These are phyloP conservation scores for Colletotrichum sp. DNA, from an alignment of 2,329 filamentous ascomycete species.

Conservation along the genomic window DNA sequence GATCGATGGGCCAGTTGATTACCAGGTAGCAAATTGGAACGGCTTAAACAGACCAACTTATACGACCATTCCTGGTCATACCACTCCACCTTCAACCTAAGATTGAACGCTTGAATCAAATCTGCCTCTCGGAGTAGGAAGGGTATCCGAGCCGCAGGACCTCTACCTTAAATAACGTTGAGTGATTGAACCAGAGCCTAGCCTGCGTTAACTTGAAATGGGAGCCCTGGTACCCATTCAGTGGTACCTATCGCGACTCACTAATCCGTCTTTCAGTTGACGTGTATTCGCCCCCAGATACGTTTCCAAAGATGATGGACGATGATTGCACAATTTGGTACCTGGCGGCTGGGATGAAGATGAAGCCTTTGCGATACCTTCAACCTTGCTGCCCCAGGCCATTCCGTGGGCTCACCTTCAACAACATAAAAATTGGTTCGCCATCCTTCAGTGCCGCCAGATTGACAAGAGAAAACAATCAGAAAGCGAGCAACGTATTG, in stretches of 20 bases:
- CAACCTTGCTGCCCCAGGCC: neutral
- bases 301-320: neutral
- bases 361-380: neutral
- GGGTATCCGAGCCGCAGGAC: no score
- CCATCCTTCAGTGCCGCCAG: neutral
- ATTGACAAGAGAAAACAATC: no score
- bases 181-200: neutral
- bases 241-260: neutral
- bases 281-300: neutral
- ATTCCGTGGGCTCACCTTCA: neutral
- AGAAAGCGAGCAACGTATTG: no score
- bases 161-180: no score
- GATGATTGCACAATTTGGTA: neutral
- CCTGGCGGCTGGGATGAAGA: neutral
- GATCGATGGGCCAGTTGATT: no score
- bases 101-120: no score
- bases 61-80: no score
- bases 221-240: rapidly evolving
- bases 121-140: no score
- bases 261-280: neutral
- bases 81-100: no score
- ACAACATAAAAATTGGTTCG: neutral
- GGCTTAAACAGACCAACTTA: no score
- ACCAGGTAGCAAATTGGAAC: no score
- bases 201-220: neutral